Conservation (phyloP, 2,329 filamentous ascomycete genomes). For the Ophiostoma quercus region DNA sequence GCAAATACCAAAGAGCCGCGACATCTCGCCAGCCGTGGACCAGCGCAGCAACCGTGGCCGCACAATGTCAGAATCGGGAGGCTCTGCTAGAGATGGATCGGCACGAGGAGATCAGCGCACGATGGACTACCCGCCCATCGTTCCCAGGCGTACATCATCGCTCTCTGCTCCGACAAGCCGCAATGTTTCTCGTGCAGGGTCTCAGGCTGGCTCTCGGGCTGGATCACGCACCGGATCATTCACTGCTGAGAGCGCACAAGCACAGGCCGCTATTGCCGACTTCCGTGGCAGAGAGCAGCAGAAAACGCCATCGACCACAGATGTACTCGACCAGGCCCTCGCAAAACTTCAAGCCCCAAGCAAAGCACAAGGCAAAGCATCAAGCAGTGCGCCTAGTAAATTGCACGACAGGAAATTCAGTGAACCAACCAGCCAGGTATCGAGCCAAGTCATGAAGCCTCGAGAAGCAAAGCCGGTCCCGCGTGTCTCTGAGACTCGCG, state of each 20-base stretch:
- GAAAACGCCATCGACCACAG: neutral
- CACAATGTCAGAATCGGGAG: slow-evolving; percentile 45
- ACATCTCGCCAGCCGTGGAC: slow-evolving; percentile 42
- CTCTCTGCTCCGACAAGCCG: slow-evolving; percentile 59
- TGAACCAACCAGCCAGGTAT: neutral
- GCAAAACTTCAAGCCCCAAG: slow-evolving; percentile 13
- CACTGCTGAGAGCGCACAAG: slow-evolving; percentile 53
- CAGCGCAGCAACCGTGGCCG: slow-evolving; percentile 39
- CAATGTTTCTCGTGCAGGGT: slow-evolving; percentile 46
- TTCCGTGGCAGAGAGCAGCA: slow-evolving; percentile 5
- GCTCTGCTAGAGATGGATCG: slow-evolving; percentile 37
- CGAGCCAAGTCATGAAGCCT: neutral
- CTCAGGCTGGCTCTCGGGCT: slow-evolving; percentile 30
- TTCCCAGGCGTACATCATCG: slow-evolving; percentile 55
- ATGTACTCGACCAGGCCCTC: neutral
- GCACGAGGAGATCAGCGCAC: slow-evolving; percentile 47
- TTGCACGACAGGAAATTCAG: neutral
- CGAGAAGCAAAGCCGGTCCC: neutral
- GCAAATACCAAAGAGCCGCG: slow-evolving; percentile 41
- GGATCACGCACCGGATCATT: slow-evolving; percentile 45
- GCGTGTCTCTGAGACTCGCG: neutral
- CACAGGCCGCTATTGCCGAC: slow-evolving; percentile 38
- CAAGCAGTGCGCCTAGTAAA: neutral
- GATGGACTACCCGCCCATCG: slow-evolving; percentile 55
- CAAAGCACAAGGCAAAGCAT: neutral